Base-by-base conservation (phyloP, 2,329 filamentous ascomycete species). In the Malbranchea zuffiana region DNA sequence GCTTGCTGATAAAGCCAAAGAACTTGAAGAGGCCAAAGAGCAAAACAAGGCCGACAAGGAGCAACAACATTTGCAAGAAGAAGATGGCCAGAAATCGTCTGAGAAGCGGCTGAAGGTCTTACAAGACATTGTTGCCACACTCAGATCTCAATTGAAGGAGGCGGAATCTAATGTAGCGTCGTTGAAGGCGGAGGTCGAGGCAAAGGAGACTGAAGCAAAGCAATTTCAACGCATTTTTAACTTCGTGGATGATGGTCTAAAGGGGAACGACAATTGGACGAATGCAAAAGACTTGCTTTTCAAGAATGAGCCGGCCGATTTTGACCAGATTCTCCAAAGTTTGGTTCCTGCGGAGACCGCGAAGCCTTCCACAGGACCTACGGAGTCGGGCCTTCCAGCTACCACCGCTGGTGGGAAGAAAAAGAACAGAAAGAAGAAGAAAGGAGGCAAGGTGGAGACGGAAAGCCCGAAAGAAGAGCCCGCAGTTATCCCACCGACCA, bases 341-440 rank as follows among this genome's bases (percentile, higher is more conserved):
- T 39, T 60, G 17, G 43, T 44, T 6, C 47, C 48, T 8, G 40
- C 46, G 11, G 50, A 53, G 25, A 47, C 48, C 5, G 34, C 31
- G 11, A 37, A 39, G 3, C 6, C 50, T 5, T 46, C 30, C 6
- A 52, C 50, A 36, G 32, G 46, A 15, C 30, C 45, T 12, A 40
- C 40, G 24, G 27, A 47, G 1, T 17, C 47, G 11, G 37, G 38
- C 3, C 12, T 23, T 8, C 12, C 29, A 4, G 41, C 49, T 12
- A 47, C 49, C 19, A 54, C 60, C 10, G 59, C 52, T 10, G 58
- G 65, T 7, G 63, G 63, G 41, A 88, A 86, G 62, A 92, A 84
- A 60, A 87, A 83, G 59, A 92, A 86, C 46, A 83, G 83, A 56
- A 93, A 88, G 67, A 94, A 92, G 71, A 82, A 79, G 61, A 88